Evolutionary conservation across 1,284 basidiomycete genomes (phyloP).

Genomic region (Xanthoconium separans): DNA sequence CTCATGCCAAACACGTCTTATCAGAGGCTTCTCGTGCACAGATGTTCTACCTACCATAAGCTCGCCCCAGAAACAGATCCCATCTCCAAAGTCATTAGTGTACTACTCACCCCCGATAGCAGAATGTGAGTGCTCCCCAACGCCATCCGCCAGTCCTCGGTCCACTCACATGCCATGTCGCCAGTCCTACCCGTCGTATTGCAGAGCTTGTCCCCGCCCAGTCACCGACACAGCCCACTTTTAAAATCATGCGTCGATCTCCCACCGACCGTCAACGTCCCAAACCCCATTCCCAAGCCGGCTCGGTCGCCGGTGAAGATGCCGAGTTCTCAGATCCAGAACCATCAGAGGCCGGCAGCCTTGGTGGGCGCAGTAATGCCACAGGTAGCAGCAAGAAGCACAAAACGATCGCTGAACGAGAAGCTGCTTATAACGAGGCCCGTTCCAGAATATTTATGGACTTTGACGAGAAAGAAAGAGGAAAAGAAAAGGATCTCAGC

Average conservation of each 20-base stretch:
- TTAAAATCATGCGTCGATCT: slow-evolving; percentile 80
- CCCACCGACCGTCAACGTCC: slow-evolving; percentile 47
- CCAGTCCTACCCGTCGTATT: slow-evolving; percentile 66
- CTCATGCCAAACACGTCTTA: slow-evolving; percentile 69
- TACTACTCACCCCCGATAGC: slow-evolving; percentile 59
- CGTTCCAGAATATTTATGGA: slow-evolving; percentile 79
- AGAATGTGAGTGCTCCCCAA: slow-evolving; percentile 56
- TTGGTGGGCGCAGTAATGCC: slow-evolving; percentile 62
- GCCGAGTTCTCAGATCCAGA: slow-evolving; percentile 73
- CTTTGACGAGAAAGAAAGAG: slow-evolving; percentile 72
- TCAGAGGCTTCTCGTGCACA: slow-evolving; percentile 78
- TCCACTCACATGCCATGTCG: slow-evolving; percentile 11
- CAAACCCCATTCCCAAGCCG: slow-evolving; percentile 59
- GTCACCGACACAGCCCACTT: slow-evolving; percentile 62
- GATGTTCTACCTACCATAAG: slow-evolving; percentile 77
- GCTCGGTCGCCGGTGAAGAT: slow-evolving; percentile 70
- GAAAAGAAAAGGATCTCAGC: slow-evolving; percentile 72
- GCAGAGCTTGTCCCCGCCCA: slow-evolving; percentile 79
- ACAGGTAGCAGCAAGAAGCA: slow-evolving; percentile 62
- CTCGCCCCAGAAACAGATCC: slow-evolving; percentile 65
- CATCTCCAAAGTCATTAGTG: slow-evolving; percentile 58
- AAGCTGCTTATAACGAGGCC: slow-evolving; percentile 80
- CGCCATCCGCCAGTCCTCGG: slow-evolving; percentile 1
- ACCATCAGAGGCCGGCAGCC: slow-evolving; percentile 74
- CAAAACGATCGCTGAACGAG: slow-evolving; percentile 76